phyloP scores from a whole-genome alignment of 805 yeast genomes.

The Clavispora fructus region DNA sequence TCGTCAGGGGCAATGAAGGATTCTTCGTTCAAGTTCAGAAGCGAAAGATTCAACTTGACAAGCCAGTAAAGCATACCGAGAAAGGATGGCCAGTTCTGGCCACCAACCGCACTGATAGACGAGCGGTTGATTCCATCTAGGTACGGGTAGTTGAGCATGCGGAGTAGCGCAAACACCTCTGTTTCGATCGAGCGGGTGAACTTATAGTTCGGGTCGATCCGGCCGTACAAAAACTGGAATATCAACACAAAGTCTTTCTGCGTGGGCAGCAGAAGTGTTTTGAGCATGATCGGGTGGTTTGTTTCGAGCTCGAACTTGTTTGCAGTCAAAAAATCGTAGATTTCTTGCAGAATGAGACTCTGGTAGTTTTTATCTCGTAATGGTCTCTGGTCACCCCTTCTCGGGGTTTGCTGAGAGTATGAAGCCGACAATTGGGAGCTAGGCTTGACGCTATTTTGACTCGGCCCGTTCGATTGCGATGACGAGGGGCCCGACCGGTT shows the following conservation, averaged over 20 bases:
- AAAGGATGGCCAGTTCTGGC: conserved; percentile 80
- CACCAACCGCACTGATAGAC: conserved; percentile 87
- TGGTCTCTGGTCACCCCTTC: conserved; percentile 62
- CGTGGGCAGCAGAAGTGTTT: conserved; percentile 70
- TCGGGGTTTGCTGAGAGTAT: neutral
- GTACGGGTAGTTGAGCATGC: conserved; percentile 70
- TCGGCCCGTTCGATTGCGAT: conserved; percentile 3
- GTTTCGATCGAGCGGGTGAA: conserved; percentile 66
- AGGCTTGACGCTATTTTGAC: conserved; percentile 13
- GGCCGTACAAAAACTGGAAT: conserved; percentile 73
- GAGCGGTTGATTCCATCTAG: conserved; percentile 75
- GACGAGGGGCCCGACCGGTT: conserved; percentile 2
- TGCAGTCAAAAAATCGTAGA: conserved; percentile 55
- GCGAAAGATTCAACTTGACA: conserved; percentile 45
- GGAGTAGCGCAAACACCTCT: conserved; percentile 67
- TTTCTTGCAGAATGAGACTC: conserved; percentile 56
- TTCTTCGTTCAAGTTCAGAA: conserved; percentile 25
- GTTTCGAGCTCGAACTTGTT: conserved; percentile 72
- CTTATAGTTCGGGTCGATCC: conserved; percentile 73
- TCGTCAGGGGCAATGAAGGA: conserved; percentile 35
- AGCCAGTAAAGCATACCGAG: conserved; percentile 83
- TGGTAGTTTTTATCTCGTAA: conserved; percentile 69
- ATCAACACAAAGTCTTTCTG: conserved; percentile 78
- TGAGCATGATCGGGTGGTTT: conserved; percentile 61
- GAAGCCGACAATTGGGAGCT: conserved; percentile 1